Base-by-base conservation (phyloP, 306 rosid genomes). In the Trifolium pratense region DNA sequence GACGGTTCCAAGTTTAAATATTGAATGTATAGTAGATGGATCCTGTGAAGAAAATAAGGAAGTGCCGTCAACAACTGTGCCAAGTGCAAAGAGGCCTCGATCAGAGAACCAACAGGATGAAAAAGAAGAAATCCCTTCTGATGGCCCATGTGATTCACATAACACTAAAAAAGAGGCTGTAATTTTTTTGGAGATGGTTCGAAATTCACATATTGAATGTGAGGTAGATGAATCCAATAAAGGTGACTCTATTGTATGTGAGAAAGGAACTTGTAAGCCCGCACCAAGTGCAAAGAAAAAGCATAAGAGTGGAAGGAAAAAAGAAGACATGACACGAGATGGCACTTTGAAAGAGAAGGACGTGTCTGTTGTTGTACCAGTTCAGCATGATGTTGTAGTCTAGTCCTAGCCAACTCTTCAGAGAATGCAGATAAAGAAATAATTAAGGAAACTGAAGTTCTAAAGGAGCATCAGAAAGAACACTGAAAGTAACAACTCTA, bases 381-480 rank as follows among this genome's bases (percentile, higher is more conserved):
- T 39, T 37, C 81, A 63, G 23, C 83, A 69, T 70, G 83, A 43
- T 51, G 23, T 32, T 76, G 36, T 64, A 21, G n/a, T n/a, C n/a
- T n/a, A n/a, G 72, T 70, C 46, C 63, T 48, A 37, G 76, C 78
- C 55, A 75, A 56, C 51, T 76, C 70, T 49, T 59, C 64, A 51
- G 81, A 40, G 34, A 39, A 74, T 55, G 83, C 65, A 34, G 40
- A 11, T 65, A 76, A 75, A 66, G 85, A 79, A 78, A 62, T 70
- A 34, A 66, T 39, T 42, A 74, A 81, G 71, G 78, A 46, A 79
- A 70, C 67, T 74, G 87, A 81, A 71, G 75, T 49, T 81, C 36
- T 64, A 69, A 82, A 68, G 74, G 78, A 84, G 71, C 71, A 40
- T 71, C 68, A 5, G 58, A n/a, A n/a, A n/a, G n/a, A 74, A 43